phyloP scores from a whole-genome alignment of 73 alveolate species.

The Stentor coeruleus region DNA sequence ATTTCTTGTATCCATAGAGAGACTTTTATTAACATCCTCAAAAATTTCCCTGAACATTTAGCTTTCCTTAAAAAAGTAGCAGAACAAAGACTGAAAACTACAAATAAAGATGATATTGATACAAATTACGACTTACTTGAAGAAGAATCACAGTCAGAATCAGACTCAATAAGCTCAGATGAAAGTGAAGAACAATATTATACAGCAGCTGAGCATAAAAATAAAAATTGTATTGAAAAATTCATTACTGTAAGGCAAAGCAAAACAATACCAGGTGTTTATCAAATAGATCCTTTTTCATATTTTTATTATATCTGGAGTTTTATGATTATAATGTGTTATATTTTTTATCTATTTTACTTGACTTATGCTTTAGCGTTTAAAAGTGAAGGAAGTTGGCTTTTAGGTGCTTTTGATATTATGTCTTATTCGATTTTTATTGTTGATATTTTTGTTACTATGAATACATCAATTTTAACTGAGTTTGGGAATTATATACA shows the following conservation, averaged over 20 bases:
- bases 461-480: constrained; percentile 29
- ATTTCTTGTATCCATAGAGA: constrained; percentile 34
- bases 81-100: constrained; percentile 53
- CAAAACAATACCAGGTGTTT: background rate
- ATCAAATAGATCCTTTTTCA: background rate
- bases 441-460: constrained; percentile 31
- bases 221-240: constrained; percentile 13
- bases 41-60: constrained; percentile 39
- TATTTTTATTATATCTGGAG: constrained; percentile 33
- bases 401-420: constrained; percentile 29
- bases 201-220: background rate
- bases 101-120: constrained; percentile 44
- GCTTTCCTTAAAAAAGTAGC: constrained; percentile 46
- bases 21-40: constrained; percentile 32
- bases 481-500: constrained; percentile 27
- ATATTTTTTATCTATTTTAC: constrained; percentile 34
- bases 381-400: constrained; percentile 30
- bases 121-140: background rate
- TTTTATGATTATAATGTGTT: background rate
- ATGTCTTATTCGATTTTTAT: constrained; percentile 9
- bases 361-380: constrained; percentile 50
- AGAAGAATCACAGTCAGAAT: background rate
- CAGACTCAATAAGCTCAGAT: background rate
- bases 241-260: background rate
- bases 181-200: background rate